Base-by-base conservation (phyloP, 768 basidiomycete genomes). In the Mycena floridula region DNA sequence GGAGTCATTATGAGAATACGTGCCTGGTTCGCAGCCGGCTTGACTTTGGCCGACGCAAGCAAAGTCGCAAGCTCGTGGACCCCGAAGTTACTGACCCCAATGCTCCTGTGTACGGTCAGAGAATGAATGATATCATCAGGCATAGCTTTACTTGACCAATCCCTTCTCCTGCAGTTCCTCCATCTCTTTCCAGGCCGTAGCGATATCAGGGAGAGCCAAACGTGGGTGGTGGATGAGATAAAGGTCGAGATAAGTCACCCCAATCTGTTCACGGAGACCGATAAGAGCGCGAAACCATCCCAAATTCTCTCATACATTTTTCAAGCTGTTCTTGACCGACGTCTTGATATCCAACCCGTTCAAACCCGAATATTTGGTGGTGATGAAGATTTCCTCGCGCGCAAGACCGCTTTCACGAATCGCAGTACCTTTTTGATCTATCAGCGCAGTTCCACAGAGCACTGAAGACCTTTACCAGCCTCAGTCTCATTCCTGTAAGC, bases 61-160 rank as follows among this genome's bases (percentile, higher is more conserved):
- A 86, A 63, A 16, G 68, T 66, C 37, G 73, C 58, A 18, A 86
- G 70, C 23, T 88, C 70, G 1, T 65, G 44, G 11, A 78, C 68
- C 11, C 65, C 65, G 54, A 83, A 86, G 64, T 87, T 87, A 63
- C 78, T 81, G 30, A 86, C 80, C 18, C 83, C 84, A 44, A 85
- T 83, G 57, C 76, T 82, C 76, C 80, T 82, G 21, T 36, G 5
- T 9, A 11, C 6, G 22, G 32, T 37, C 3, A 28, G 28, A 42
- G 6, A 7, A 43, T 1, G 27, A 20, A 23, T 28, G 18, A 41
- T 11, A 13, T 32, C 16, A 22, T 25, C 24, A 18, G 16, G 32
- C 16, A n/a, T 16, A 15, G 13, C 30, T 64, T 27, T 42, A 79
- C 81, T 76, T 83, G 43, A 72, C 73, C 2, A 80, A 61, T 1